A percentile compares a stretch with the other conserved stretches of the same genome.
These are phyloP conservation scores for Rhipidocladum racemiflorum DNA, from an alignment of 176 grass and related monocot species.

Conservation along the genomic window DNA sequence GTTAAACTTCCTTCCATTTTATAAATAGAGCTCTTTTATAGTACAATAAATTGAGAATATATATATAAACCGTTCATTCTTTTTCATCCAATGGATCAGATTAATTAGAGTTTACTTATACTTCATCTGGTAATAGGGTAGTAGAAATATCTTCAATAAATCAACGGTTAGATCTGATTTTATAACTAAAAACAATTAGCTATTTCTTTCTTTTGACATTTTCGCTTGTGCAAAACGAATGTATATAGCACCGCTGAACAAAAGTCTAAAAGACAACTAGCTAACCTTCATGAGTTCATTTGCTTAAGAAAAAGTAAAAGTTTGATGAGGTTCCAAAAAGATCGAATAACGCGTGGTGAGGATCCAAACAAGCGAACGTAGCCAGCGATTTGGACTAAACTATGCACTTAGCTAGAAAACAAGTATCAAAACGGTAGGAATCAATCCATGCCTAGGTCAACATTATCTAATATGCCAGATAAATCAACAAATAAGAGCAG, in stretches of 20 bases:
- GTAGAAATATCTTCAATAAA: too few species aligned
- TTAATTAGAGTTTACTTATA: too few species aligned
- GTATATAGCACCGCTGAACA: background rate
- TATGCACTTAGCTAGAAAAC: background rate
- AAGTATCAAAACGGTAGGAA: background rate
- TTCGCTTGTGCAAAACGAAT: background rate
- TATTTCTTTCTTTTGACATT: background rate
- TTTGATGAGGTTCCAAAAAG: background rate
- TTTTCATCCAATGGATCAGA: too few species aligned
- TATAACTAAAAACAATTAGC: background rate
- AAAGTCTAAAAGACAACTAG: background rate
- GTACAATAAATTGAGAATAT: too few species aligned
- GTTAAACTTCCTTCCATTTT: background rate
- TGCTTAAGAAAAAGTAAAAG: background rate
- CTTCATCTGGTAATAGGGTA: too few species aligned
- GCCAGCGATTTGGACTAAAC: background rate
- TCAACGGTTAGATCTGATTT: too few species aligned
- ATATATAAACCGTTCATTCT: too few species aligned
- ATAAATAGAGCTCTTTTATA: too few species aligned
- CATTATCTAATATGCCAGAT: background rate
- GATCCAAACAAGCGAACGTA: background rate
- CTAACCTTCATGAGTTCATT: background rate
- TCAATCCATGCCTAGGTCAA: slow-evolving; percentile 2
- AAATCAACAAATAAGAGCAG: background rate
- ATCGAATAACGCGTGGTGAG: background rate